Base-by-base conservation (phyloP, 1,284 basidiomycete species). In the Athelia sp. region DNA sequence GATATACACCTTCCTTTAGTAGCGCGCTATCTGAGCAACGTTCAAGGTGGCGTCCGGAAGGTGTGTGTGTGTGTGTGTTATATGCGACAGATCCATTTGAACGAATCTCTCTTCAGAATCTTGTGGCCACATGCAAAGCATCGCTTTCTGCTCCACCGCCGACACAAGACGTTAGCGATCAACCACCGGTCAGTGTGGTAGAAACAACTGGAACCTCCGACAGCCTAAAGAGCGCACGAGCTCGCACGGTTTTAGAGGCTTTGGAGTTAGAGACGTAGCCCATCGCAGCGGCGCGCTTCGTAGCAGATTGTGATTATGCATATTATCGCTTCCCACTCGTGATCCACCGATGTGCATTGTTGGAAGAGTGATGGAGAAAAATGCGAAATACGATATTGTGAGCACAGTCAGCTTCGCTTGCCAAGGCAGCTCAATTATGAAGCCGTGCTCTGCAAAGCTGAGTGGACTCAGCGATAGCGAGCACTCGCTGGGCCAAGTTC, bases 41-140 rank as follows among this genome's bases (percentile, higher is more conserved):
- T 83, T 3, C 74, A 78, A 62, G 85, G 85, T 4, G 79, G 79
- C 18, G 72, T 73, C 9, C 73, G 80, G 51, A 73, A 82, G 58
- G 84, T 79, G 36, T 8, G 36, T 40, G 36, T 47, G 60, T 72
- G n/a, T 34, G 29, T 36, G 47, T 43, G 4, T 23, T 47, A 35
- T 38, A 3, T 45, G 26, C 26, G 17, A 15, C 34, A 21, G 50
- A 38, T 32, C 40, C 32, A 17, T 14, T 40, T 17, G 36, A 17
- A 36, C 11, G 35, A 40, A 11, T n/a, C 21, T 23, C 13, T 11
- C 18, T 24, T n/a, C 43, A 68, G 68, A 62, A 59, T 10, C 56
- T 78, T 31, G 51, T 74, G 19, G 67, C 67, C 35, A 58, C 66
- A 14, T 78, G 74, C 52, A 57, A 54, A 17, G 47, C 51, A n/a